phyloP scores from a whole-genome alignment of 257 asterid genomes.

The Linaria vulgaris region DNA sequence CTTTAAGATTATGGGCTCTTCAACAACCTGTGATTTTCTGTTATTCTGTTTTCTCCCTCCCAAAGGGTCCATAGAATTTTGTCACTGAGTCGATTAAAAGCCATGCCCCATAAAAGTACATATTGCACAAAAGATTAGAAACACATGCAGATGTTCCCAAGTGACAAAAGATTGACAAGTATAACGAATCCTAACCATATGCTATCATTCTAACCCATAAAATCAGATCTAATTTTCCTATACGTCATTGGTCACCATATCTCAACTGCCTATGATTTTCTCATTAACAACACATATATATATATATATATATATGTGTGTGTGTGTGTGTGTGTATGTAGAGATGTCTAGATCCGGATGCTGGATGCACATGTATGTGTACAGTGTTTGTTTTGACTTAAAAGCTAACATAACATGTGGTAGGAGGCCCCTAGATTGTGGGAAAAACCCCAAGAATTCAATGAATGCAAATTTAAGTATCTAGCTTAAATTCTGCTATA shows the following conservation, averaged over 20 bases:
- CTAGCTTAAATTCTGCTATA: too few relatives aligned
- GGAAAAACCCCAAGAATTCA: not conserved
- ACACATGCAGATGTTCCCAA: not conserved
- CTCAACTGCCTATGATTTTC: not conserved
- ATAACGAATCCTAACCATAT: too few relatives aligned
- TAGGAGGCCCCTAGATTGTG: constrained; percentile 4
- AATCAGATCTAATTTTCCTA: not conserved
- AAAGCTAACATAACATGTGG: constrained; percentile 27
- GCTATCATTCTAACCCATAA: constrained; percentile 4
- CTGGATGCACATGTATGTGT: constrained; percentile 22
- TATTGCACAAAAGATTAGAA: constrained; percentile 9
- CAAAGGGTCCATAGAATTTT: not conserved
- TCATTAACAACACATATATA: not conserved
- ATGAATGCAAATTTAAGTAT: not conserved
- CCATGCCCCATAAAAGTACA: constrained; percentile 22
- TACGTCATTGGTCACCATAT: too few relatives aligned
- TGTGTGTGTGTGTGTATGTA: constrained; percentile 20
- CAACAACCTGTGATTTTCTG: too few relatives aligned
- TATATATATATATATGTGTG: not conserved
- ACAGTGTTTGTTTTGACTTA: not conserved
- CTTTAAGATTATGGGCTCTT: too few relatives aligned
- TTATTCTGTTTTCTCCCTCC: too few relatives aligned
- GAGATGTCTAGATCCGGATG: too few relatives aligned
- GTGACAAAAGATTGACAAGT: not conserved
- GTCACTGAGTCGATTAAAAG: not conserved